Evolutionary conservation across 495 filamentous ascomycete genomes (phyloP).

Genomic region (Trichoderma parareesei): DNA sequence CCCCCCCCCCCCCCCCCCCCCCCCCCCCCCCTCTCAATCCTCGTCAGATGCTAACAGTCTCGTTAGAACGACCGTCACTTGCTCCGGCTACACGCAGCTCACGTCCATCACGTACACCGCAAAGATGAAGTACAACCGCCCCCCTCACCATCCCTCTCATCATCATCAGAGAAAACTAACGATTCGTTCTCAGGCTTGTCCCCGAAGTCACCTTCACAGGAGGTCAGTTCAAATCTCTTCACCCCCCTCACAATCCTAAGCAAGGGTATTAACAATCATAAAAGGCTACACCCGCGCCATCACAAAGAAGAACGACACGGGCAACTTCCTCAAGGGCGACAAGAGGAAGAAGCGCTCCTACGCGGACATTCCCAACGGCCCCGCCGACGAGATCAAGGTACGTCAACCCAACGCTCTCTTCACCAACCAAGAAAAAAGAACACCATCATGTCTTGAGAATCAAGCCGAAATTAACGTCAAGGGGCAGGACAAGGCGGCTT

Average conservation of each 20-base stretch:
- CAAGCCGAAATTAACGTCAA: neutral
- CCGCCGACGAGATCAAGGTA: neutral
- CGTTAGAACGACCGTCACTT: neutral
- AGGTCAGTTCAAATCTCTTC: neutral
- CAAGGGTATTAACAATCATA: neutral
- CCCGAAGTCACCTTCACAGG: slow-evolving; percentile 5
- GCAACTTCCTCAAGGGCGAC: neutral
- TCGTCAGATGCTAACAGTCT: neutral
- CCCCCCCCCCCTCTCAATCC: neutral
- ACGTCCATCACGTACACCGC: slow-evolving; percentile 7
- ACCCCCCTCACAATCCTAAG: too few relatives aligned
- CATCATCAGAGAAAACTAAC: neutral
- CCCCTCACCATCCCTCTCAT: neutral
- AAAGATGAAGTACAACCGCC: slow-evolving; percentile 2
- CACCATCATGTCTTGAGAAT: neutral
- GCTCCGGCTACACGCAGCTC: slow-evolving; percentile 3
- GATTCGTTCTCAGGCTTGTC: neutral
- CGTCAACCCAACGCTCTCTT: neutral
- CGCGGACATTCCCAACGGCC: slow-evolving; percentile 4
- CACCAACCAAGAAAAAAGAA: neutral
- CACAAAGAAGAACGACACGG: neutral
- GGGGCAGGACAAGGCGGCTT: neutral
- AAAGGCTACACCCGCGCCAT: neutral
- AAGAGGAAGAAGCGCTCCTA: neutral
- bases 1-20: too few relatives aligned